Conservation (phyloP, 495 filamentous ascomycete species). For the Hypoxylon intermedium region DNA sequence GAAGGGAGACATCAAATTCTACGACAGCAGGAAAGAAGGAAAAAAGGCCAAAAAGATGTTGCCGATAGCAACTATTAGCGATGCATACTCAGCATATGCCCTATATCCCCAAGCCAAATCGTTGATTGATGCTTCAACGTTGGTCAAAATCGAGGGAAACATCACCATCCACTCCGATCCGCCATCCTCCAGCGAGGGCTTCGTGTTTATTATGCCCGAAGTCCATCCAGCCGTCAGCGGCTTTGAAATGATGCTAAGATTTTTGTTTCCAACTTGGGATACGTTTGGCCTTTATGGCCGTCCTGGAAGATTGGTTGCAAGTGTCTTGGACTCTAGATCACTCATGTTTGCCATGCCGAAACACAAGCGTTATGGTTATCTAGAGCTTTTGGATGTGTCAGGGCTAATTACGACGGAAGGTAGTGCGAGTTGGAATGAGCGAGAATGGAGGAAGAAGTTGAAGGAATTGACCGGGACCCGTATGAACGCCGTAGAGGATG, state of each 20-base stretch:
- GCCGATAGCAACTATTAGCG: slow-evolving; percentile 88
- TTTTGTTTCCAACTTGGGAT: slow-evolving; percentile 92
- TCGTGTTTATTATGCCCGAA: slow-evolving; percentile 98
- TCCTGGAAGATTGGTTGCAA: slow-evolving; percentile 84
- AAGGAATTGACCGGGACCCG: slow-evolving; percentile 89
- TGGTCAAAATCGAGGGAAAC: slow-evolving; percentile 92
- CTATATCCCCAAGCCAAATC: slow-evolving; percentile 94
- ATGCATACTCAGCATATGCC: slow-evolving; percentile 91
- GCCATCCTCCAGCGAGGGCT: slow-evolving; percentile 80
- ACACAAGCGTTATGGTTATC: slow-evolving; percentile 84
- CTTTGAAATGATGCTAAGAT: slow-evolving; percentile 96
- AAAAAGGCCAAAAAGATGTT: slow-evolving; percentile 91
- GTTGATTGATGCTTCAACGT: slow-evolving; percentile 89
- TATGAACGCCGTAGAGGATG: slow-evolving; percentile 64
- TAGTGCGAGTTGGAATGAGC: slow-evolving; percentile 80
- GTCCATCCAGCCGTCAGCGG: slow-evolving; percentile 87
- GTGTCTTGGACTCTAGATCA: slow-evolving; percentile 81
- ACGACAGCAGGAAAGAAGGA: slow-evolving; percentile 69
- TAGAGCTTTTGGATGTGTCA: slow-evolving; percentile 86
- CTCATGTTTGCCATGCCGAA: slow-evolving; percentile 99
- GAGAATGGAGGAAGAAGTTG: slow-evolving; percentile 87
- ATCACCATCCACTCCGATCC: slow-evolving; percentile 83
- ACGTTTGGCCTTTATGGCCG: slow-evolving; percentile 92
- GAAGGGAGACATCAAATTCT: slow-evolving; percentile 92
- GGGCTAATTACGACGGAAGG: slow-evolving; percentile 77